These are phyloP conservation scores for Polytrichum formosum DNA, from an alignment of 225 moss, liverwort and hornwort species.

Conservation along the genomic window DNA sequence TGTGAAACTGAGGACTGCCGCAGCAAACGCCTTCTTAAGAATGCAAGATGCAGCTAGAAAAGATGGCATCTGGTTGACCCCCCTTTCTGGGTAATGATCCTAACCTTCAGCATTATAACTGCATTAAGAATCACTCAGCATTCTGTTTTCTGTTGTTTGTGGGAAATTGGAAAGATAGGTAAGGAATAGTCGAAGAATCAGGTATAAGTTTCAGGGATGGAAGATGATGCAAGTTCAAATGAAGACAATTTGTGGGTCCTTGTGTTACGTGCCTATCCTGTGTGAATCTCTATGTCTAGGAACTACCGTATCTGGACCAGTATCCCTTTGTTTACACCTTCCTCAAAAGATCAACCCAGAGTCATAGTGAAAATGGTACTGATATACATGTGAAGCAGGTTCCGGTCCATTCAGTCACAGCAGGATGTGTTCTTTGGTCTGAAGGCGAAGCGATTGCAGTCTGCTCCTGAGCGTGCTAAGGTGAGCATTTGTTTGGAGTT, in stretches of 20 bases:
- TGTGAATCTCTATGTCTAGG: too few relatives aligned
- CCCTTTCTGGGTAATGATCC: slow-evolving; percentile 45
- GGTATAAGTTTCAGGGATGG: background rate
- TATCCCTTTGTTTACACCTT: too few relatives aligned
- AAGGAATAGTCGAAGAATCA: background rate
- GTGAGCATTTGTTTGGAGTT: slow-evolving; percentile 14
- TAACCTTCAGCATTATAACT: too few relatives aligned
- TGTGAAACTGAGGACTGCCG: slow-evolving; percentile 42
- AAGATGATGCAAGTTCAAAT: background rate
- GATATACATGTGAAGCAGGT: slow-evolving; percentile 25
- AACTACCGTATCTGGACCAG: too few relatives aligned
- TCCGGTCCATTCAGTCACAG: slow-evolving; percentile 35
- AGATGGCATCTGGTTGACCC: slow-evolving; percentile 51
- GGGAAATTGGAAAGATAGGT: too few relatives aligned
- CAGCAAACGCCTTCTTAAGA: slow-evolving; percentile 50
- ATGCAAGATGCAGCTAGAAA: slow-evolving; percentile 58
- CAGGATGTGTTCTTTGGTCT: slow-evolving; percentile 30
- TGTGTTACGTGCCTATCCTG: background rate
- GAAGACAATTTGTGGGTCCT: background rate
- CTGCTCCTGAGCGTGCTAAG: slow-evolving; percentile 39
- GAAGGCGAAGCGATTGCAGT: slow-evolving; percentile 35
- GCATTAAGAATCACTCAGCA: too few relatives aligned
- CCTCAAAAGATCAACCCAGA: too few relatives aligned
- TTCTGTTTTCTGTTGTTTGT: too few relatives aligned
- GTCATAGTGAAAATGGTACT: background rate